Base-by-base conservation (phyloP, 2,329 filamentous ascomycete species). In the Phialophora chinensis region DNA sequence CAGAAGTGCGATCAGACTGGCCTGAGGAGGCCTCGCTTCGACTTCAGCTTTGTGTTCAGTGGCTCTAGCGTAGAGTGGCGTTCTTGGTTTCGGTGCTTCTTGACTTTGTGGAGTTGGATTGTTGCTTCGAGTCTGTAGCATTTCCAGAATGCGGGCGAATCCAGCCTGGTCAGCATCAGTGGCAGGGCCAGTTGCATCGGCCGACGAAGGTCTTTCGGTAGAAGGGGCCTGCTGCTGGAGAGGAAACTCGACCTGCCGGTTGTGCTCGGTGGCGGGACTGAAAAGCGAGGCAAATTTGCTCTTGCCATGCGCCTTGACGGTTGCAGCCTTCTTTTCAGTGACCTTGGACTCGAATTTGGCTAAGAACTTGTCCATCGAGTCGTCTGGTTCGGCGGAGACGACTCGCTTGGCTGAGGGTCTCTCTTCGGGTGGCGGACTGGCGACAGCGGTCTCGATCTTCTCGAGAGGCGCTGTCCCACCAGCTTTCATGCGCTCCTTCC, bases 241-340 rank as follows among this genome's bases (percentile, higher is more conserved):
- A 8, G 57, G 61, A 72, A 53, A 66, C 74, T 62, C 77, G 71
- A 63, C 69, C 35, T 65, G 65, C 33, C 69, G 71, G 62, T 62
- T 67, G 47, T 67, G 60, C 35, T 71, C 73, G 29, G 68, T 50
- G 8, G 81, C 84, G 55, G 86, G 80, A 47, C 83, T 84, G 75
- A 93, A 92, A 73, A 97, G 91, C 2, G 90, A 92, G 59, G 92
- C 93, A 75, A 97, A 97, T 62, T 92, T 86, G 12, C 93, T 97
- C 4, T 91, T 87, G 74, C 94, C 93, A 1, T 76, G 74, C 54
- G 85, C 76, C 75, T 91, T 91, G 12, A 83, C 78, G 29, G 79
- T 75, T 1, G 75, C 68, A 1, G 79, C 69, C 14, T 81, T 79
- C 56, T 81, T 81, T 65, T 82, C 82, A 25, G 66, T 55, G 5